Conservation (phyloP, 768 basidiomycete genomes). For the Naganishia kalamii region DNA sequence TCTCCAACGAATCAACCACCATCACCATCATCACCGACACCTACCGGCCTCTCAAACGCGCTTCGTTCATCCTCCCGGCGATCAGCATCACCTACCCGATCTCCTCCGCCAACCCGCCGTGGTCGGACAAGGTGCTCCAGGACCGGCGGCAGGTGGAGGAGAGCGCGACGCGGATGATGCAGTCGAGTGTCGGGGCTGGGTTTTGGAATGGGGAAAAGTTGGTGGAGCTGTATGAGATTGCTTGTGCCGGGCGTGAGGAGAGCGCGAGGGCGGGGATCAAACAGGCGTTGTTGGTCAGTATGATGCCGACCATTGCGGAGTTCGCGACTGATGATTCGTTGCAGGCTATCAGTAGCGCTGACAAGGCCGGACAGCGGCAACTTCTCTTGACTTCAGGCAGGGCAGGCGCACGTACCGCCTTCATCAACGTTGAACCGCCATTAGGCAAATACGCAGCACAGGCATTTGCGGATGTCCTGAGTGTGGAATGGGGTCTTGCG, state of each 20-base stretch:
- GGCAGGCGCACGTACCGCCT: not conserved
- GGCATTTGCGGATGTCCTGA: conserved; percentile 81
- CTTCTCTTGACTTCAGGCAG: conserved; percentile 1
- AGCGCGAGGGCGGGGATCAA: conserved; percentile 36
- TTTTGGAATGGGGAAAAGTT: conserved; percentile 86
- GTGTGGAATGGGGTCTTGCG: conserved; percentile 84
- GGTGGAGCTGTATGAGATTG: conserved; percentile 66
- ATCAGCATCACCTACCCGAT: conserved; percentile 87
- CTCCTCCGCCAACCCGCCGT: conserved; percentile 73
- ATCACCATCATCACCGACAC: conserved; percentile 14
- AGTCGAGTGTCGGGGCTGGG: conserved; percentile 49
- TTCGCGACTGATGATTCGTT: not conserved
- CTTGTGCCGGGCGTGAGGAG: conserved; percentile 46
- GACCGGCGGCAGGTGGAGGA: conserved; percentile 77
- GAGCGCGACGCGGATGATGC: conserved; percentile 59
- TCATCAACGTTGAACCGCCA: conserved; percentile 31
- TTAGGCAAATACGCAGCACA: conserved; percentile 65
- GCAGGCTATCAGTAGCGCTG: not conserved
- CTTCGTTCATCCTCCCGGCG: conserved; percentile 83
- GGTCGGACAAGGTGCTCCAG: conserved; percentile 67
- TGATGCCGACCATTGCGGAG: not conserved
- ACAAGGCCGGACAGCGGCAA: not conserved
- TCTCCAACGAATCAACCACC: not conserved
- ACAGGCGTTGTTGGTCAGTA: conserved; percentile 40
- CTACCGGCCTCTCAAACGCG: conserved; percentile 65